These are phyloP conservation scores for Breviolum minutum DNA, from an alignment of 73 alveolate species.

Conservation along the genomic window DNA sequence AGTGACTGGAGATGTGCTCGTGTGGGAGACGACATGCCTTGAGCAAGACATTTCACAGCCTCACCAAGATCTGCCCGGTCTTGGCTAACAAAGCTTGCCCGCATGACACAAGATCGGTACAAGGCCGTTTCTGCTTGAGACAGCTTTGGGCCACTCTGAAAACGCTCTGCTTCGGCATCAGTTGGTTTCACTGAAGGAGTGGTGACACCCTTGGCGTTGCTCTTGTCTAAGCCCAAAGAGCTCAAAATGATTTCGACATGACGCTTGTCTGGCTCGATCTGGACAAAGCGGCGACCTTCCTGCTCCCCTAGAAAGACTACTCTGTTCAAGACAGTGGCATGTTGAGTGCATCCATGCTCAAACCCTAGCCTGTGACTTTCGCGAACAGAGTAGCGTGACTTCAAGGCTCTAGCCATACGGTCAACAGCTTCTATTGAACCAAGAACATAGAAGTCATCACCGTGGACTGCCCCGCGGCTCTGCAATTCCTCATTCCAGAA, in stretches of 20 bases:
- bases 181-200: neutral
- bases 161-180: conserved; percentile 12
- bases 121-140: neutral
- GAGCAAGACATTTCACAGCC: conserved; percentile 4
- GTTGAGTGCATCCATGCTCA: neutral
- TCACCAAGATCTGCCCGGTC: conserved; percentile 47
- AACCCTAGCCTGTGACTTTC: conserved; percentile 54
- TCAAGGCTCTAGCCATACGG: neutral
- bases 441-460: conserved; percentile 61
- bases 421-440: conserved; percentile 22
- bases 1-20: neutral
- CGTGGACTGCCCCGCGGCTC: conserved; percentile 63
- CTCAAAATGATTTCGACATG: neutral
- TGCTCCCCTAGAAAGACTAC: neutral
- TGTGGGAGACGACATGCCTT: conserved; percentile 32
- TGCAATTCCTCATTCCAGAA: conserved; percentile 1
- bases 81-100: conserved; percentile 30
- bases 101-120: conserved; percentile 38
- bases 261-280: conserved; percentile 42
- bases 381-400: conserved; percentile 17
- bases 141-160: neutral
- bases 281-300: conserved; percentile 17
- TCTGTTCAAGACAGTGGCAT: conserved; percentile 23
- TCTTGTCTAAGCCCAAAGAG: neutral
- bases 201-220: neutral